These are phyloP conservation scores for Boletus rubropictus DNA, from an alignment of 768 basidiomycete genomes.

Conservation along the genomic window DNA sequence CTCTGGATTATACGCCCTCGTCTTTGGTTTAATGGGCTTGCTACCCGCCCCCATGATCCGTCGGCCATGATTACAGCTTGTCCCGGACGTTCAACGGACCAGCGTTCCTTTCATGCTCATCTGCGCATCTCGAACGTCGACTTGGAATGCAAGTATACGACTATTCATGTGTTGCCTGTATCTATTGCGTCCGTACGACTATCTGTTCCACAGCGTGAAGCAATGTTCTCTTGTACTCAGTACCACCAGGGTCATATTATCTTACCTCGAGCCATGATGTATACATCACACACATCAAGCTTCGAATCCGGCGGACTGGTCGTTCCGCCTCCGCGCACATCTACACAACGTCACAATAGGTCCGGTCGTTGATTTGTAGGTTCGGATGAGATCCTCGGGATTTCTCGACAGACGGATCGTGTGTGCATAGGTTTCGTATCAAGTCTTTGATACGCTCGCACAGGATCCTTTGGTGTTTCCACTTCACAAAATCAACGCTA, in stretches of 20 bases:
- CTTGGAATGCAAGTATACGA: conserved; percentile 9
- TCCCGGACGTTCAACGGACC: neutral
- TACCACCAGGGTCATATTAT: neutral
- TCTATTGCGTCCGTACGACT: conserved; percentile 14
- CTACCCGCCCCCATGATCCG: conserved; percentile 58
- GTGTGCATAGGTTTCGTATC: too few relatives aligned
- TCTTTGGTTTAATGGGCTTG: conserved; percentile 70
- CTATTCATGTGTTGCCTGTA: conserved; percentile 6
- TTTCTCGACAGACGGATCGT: too few relatives aligned
- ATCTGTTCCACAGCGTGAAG: neutral
- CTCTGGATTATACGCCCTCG: conserved; percentile 61
- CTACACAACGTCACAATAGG: too few relatives aligned
- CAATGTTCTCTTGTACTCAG: neutral
- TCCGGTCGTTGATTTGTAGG: too few relatives aligned
- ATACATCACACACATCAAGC: too few relatives aligned
- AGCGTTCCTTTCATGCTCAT: neutral
- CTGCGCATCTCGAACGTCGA: neutral
- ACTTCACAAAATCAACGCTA: neutral
- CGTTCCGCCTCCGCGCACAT: too few relatives aligned
- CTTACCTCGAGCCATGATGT: neutral
- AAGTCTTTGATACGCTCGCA: neutral
- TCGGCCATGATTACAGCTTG: conserved; percentile 37
- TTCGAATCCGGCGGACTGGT: too few relatives aligned
- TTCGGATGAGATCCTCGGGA: too few relatives aligned
- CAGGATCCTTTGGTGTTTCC: neutral